These are phyloP conservation scores for Pestalotiopsis sp. DNA, from an alignment of 2,329 filamentous ascomycete genomes.

Conservation along the genomic window DNA sequence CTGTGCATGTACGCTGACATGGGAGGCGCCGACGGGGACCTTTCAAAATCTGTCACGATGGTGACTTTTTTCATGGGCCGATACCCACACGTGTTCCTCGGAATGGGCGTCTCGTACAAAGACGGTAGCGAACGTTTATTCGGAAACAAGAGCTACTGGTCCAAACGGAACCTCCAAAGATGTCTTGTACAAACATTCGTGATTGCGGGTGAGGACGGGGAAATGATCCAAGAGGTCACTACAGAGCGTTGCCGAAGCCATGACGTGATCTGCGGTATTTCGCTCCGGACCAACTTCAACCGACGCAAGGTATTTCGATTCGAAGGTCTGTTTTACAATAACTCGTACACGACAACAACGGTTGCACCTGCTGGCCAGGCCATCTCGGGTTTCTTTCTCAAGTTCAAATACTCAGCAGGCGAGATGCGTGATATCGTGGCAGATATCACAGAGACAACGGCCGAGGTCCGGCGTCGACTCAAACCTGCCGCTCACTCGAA, in stretches of 20 bases:
- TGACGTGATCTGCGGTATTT: constrained; percentile 17
- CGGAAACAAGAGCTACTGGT: constrained; percentile 14
- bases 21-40: constrained; percentile 15
- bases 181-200: constrained; percentile 17
- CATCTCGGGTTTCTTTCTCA: constrained; percentile 15
- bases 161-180: not conserved
- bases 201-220: constrained; percentile 18
- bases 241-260: constrained; percentile 6
- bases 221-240: constrained; percentile 16
- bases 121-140: constrained; percentile 21
- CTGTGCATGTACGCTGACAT: constrained; percentile 22
- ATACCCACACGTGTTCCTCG: constrained; percentile 18
- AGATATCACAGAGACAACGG: not conserved
- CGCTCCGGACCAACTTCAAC: not conserved
- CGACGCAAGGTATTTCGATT: not conserved
- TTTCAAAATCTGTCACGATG: constrained; percentile 13
- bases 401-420: constrained; percentile 13
- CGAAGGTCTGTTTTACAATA: not conserved
- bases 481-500: not conserved
- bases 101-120: constrained; percentile 19
- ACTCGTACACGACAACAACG: not conserved
- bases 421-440: constrained; percentile 15
- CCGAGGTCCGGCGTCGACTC: not conserved
- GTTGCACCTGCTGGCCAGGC: not conserved
- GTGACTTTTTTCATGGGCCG: constrained; percentile 17